Conservation (phyloP, 176 grass and related monocot genomes). For the Avena insularis region DNA sequence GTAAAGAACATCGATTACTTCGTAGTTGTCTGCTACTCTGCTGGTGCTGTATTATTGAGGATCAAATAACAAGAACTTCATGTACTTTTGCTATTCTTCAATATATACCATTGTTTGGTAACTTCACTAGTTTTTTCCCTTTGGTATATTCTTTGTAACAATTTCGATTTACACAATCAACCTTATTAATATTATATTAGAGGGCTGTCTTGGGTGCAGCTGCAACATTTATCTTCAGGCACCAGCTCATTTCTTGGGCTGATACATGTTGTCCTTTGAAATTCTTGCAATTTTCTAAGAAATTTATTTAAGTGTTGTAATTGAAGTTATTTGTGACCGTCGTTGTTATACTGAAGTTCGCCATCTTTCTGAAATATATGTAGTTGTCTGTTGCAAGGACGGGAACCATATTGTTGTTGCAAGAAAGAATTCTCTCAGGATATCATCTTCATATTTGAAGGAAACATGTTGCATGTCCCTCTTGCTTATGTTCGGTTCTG, state of each 20-base stretch:
- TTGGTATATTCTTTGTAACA: conserved; percentile 3
- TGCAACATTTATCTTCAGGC: no score
- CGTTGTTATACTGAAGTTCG: conserved; percentile 34
- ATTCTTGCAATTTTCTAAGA: conserved; percentile 14
- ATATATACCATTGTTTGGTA: not conserved
- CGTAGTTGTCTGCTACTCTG: not conserved
- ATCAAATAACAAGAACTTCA: not conserved
- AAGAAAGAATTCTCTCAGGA: conserved; percentile 60
- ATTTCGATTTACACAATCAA: not conserved
- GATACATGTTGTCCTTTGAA: conserved; percentile 27
- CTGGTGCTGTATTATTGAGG: conserved; percentile 20
- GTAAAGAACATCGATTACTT: not conserved
- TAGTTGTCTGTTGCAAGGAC: conserved; percentile 74
- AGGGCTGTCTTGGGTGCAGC: conserved; percentile 3
- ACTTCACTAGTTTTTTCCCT: not conserved
- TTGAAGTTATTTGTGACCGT: conserved; percentile 39
- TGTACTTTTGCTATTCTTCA: conserved; percentile 3
- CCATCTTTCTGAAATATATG: conserved; percentile 37
- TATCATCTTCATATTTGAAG: conserved; percentile 68
- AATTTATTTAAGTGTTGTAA: conserved; percentile 4
- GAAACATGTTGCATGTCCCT: conserved; percentile 69
- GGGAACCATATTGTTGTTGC: conserved; percentile 74
- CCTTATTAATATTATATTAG: conserved; percentile 15
- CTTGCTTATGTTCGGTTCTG: conserved; percentile 65
- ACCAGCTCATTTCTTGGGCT: no score